Base-by-base conservation (phyloP, 345 rosid genomes). In the Clarkia xantiana region DNA sequence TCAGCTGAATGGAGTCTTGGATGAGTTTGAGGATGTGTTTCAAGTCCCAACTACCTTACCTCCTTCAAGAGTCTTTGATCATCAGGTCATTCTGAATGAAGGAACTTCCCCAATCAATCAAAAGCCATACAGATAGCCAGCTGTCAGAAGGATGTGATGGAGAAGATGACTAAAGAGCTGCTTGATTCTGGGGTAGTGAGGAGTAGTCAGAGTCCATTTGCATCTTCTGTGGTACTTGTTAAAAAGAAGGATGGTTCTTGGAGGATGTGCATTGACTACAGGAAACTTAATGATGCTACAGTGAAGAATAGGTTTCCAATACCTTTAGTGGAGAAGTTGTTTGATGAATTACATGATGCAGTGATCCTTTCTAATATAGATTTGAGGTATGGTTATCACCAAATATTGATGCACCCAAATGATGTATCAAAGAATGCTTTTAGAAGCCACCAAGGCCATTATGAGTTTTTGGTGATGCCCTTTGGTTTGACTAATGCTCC, bases 401-500 rank as follows among this genome's bases (percentile, higher is more conserved):
- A 50, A 22, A 50, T 50, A 12, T n/a, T n/a, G n/a, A n/a, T n/a
- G n/a, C n/a, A n/a, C n/a, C n/a, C n/a, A n/a, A n/a, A n/a, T n/a
- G n/a, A n/a, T n/a, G n/a, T n/a, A n/a, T n/a, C n/a, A n/a, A n/a
- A n/a, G n/a, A n/a, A n/a, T n/a, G 1, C n/a, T 6, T 7, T 47
- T 9, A 13, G 13, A n/a, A 20, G 8, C 51, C 10, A 20, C 5
- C 13, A 29, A 17, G 9, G 34, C 23, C 20, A 10, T 16, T 22
- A 16, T 22, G 51, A 47, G 29, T 47, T 18, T 6, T 13, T 20
- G 1, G 51, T 47, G 6, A 47, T 10, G 51, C 51, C 51, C 20
- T 47, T 47, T 17, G 51, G 51, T 23, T 40, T 25, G n/a, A 25
- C 40, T 9, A 50, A 50, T 34, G 41, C 53, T 14, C 53, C 53